Evolutionary conservation across 2,329 filamentous ascomycete species (phyloP).

Genomic region (Trichoderma sp.): DNA sequence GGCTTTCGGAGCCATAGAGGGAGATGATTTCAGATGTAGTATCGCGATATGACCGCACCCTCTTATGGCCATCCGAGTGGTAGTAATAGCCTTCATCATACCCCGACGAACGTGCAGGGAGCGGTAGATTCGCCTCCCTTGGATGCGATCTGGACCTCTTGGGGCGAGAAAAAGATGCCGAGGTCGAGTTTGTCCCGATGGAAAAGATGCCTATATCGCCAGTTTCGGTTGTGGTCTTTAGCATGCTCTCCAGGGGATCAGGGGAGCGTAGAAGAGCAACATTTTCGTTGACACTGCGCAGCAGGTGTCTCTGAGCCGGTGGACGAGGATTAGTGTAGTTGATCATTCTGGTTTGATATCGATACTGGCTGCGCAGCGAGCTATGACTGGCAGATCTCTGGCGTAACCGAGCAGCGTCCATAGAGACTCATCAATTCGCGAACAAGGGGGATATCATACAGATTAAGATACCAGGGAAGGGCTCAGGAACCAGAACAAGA

Average conservation of each 20-base stretch:
- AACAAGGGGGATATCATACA: slow-evolving; percentile 15
- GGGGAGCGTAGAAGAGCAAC: slow-evolving; percentile 45
- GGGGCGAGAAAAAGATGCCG: slow-evolving; percentile 30
- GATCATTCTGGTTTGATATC: slow-evolving; percentile 26
- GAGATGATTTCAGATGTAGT: slow-evolving; percentile 54
- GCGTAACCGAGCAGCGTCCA: slow-evolving; percentile 30
- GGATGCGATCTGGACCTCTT: slow-evolving; percentile 31
- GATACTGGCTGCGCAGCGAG: slow-evolving; percentile 36
- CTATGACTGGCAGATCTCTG: slow-evolving; percentile 41
- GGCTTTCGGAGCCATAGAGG: slow-evolving; percentile 52
- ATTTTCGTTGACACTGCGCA: slow-evolving; percentile 45
- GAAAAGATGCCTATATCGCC: slow-evolving; percentile 63
- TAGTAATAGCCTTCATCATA: slow-evolving; percentile 31
- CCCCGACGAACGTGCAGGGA: slow-evolving; percentile 29
- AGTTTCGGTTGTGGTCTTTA: slow-evolving; percentile 63
- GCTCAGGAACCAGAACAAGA: slow-evolving; percentile 26
- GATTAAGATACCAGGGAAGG: not conserved
- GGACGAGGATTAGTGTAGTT: slow-evolving; percentile 23
- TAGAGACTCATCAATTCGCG: slow-evolving; percentile 20
- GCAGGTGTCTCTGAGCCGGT: slow-evolving; percentile 36
- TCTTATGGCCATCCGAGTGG: slow-evolving; percentile 41
- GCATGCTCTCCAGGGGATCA: slow-evolving; percentile 59
- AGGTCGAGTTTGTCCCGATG: slow-evolving; percentile 38
- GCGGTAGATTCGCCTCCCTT: slow-evolving; percentile 29
- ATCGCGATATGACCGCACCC: slow-evolving; percentile 49